phyloP scores from a whole-genome alignment of 2,329 filamentous ascomycete species.

The Zasmidium citrigriseum region DNA sequence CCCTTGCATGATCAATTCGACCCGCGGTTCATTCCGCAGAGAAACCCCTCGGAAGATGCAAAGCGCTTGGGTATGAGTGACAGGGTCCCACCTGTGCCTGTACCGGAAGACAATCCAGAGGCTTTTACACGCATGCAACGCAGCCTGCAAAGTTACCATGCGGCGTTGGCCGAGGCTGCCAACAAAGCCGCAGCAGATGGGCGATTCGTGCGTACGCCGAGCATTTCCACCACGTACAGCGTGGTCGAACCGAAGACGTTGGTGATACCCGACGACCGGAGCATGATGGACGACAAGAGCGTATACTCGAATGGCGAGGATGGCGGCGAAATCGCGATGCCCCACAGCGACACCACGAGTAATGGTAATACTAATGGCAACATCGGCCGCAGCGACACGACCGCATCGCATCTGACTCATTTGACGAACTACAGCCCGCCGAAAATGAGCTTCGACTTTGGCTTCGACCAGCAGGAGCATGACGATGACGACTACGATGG shows the following conservation, averaged over 20 bases:
- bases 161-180: slow-evolving; percentile 79
- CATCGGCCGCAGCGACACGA: slow-evolving; percentile 14
- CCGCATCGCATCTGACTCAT: slow-evolving; percentile 17
- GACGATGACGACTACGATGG: slow-evolving; percentile 62
- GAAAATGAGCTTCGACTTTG: slow-evolving; percentile 40
- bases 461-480: slow-evolving; percentile 47
- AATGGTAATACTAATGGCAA: not conserved
- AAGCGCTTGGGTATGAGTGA: slow-evolving; percentile 33
- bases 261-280: slow-evolving; percentile 2
- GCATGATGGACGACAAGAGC: slow-evolving; percentile 17
- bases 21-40: slow-evolving; percentile 33
- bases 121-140: slow-evolving; percentile 50
- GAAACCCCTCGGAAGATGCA: slow-evolving; percentile 35
- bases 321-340: slow-evolving; percentile 13
- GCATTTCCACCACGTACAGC: slow-evolving; percentile 20
- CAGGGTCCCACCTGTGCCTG: slow-evolving; percentile 56
- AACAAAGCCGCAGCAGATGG: slow-evolving; percentile 74
- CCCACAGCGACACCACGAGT: slow-evolving; percentile 1
- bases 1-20: slow-evolving; percentile 29
- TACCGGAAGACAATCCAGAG: slow-evolving; percentile 34
- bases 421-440: slow-evolving; percentile 26
- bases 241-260: not conserved
- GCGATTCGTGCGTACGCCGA: slow-evolving; percentile 62
- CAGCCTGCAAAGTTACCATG: slow-evolving; percentile 74
- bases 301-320: slow-evolving; percentile 24